These are phyloP conservation scores for Lecanicillium sp. DNA, from an alignment of 2,329 filamentous ascomycete species.

Conservation along the genomic window DNA sequence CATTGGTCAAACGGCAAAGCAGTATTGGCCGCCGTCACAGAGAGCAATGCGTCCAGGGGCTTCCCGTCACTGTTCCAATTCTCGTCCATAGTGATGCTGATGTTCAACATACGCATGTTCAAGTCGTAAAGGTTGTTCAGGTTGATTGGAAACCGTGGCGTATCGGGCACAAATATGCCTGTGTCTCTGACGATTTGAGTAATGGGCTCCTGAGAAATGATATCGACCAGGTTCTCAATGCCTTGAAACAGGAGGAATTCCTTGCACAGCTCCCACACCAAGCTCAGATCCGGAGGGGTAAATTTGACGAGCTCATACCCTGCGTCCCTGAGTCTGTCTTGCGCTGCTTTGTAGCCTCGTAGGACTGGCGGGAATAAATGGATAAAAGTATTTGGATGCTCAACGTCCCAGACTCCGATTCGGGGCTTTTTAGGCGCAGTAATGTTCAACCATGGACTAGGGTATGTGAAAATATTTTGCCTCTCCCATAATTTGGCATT, in stretches of 20 bases:
- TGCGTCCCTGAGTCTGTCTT: not conserved
- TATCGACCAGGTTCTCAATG: not conserved
- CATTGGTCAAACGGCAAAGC: not conserved
- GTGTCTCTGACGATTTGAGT: not conserved
- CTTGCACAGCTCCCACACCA: not conserved
- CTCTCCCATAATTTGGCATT: not conserved
- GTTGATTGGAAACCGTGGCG: not conserved
- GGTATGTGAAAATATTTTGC: not conserved
- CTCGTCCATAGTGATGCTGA: not conserved
- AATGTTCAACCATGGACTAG: not conserved
- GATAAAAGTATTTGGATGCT: conserved; percentile 13
- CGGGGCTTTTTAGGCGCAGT: not conserved
- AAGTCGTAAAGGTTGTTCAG: not conserved
- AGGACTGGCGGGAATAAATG: conserved; percentile 9
- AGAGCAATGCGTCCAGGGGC: not conserved
- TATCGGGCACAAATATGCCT: not conserved
- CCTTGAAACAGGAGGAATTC: not conserved
- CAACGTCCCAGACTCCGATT: conserved; percentile 9
- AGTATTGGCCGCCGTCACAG: not conserved
- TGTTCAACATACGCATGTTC: not conserved
- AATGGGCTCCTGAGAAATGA: not conserved
- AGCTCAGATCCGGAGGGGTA: not conserved
- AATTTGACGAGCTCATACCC: conserved; percentile 1
- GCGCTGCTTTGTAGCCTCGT: not conserved
- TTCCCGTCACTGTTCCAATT: not conserved